Evolutionary conservation across 2,329 filamentous ascomycete species (phyloP), one percentile per base, ranked within the genome.

Genomic region (Aureobasidium sp.): DNA sequence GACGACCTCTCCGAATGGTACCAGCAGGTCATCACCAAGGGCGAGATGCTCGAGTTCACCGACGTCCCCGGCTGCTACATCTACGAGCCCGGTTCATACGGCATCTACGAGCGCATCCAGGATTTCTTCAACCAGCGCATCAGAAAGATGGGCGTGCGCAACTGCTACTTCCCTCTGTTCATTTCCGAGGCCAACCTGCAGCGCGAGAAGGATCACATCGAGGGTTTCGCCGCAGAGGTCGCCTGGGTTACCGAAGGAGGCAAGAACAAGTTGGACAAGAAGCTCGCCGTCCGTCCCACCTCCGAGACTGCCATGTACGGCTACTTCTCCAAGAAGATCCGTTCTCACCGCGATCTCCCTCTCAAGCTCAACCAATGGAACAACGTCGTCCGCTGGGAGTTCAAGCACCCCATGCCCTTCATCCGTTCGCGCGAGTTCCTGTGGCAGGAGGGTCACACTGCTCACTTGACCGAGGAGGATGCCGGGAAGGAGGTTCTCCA

Each of bases 1-100:
- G 85, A 87, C 42, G 89, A 97, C 73, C 93, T 98, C 68, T 79
- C 88, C 47, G 83, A 84, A 71, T 98, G 93, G 93, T 98, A 98
- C 73, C 89, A 95, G 73, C 91, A 98, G 73, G 88, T 97, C 57
- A 86, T 98, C 54, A 84, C 90, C 66, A 98, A 98, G 80, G 88
- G 89, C 63, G 89, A 96, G 69, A 88, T 98, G 86, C 85, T 97
- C 64, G 90, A 95, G 66, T 98, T 96, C 80, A 97, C 96, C 66
- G 87, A 95, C 73, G 91, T 97, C 57, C 88, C 90, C n/a, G 88
- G 90, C 44, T 96, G 94, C 75, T 97, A 95, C 71, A 93, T 97
- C 68, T 80, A 95, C 69, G 90, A 81, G 73, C 82, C 83, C 45
- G 75, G 78, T 56, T 83, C 81, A 16, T 85, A 80, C 68, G 76